Evolutionary conservation across 2,329 filamentous ascomycete genomes (phyloP).

Genomic region (Talaromyces sp.): DNA sequence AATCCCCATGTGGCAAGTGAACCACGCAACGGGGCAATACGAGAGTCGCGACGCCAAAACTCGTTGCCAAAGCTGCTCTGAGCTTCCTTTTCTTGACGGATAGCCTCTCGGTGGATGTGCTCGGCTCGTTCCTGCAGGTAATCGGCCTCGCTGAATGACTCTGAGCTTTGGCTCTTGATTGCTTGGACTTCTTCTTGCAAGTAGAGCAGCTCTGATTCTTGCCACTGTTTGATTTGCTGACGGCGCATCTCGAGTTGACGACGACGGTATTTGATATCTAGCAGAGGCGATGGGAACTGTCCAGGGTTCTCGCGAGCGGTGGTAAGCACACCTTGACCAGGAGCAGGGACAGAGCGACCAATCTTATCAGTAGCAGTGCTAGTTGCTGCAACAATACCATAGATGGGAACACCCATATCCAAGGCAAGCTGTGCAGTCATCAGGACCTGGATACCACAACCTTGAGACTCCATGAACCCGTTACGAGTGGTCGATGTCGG

Average conservation of each 20-base stretch:
- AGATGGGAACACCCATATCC: conserved; percentile 98
- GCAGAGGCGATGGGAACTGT: conserved; percentile 89
- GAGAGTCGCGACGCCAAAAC: conserved; percentile 96
- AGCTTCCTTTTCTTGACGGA: conserved; percentile 87
- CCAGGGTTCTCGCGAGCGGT: conserved; percentile 85
- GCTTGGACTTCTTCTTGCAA: conserved; percentile 87
- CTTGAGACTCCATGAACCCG: conserved; percentile 99
- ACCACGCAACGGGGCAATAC: conserved; percentile 91
- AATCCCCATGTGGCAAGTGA: conserved; percentile 97
- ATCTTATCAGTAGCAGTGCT: conserved; percentile 99
- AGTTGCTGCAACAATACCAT: conserved; percentile 88
- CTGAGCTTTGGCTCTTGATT: conserved; percentile 70
- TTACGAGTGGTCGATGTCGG: conserved; percentile 94
- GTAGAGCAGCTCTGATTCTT: conserved; percentile 89
- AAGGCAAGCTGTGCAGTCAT: conserved; percentile 95
- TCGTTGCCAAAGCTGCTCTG: conserved; percentile 91
- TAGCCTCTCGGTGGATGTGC: conserved; percentile 84
- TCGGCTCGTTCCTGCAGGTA: conserved; percentile 78
- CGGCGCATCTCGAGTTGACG: conserved; percentile 91
- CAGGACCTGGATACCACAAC: conserved; percentile 95
- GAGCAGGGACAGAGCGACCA: conserved; percentile 91
- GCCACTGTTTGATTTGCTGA: conserved; percentile 93
- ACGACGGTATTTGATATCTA: conserved; percentile 96
- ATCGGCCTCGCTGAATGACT: conserved; percentile 72
- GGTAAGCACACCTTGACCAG: conserved; percentile 93